These are phyloP conservation scores for Colletotrichum abscissum DNA, from an alignment of 2,329 filamentous ascomycete species.

Conservation along the genomic window DNA sequence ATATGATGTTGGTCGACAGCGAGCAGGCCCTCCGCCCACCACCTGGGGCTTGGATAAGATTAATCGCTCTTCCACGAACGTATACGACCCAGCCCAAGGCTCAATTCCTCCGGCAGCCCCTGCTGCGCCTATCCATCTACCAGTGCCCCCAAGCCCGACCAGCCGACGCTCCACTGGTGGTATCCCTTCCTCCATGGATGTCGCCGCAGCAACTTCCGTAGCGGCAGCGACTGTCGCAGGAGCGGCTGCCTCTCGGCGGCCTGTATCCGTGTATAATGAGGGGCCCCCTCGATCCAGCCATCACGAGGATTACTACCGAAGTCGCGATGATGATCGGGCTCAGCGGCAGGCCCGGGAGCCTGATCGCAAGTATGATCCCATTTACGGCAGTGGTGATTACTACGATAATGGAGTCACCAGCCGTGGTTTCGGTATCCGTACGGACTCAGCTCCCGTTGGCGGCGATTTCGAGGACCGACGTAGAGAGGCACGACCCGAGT, in stretches of 20 bases:
- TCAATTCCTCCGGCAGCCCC: constrained; percentile 55
- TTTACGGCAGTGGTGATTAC: constrained; percentile 44
- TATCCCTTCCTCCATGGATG: constrained; percentile 23
- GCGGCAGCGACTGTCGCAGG: constrained; percentile 39
- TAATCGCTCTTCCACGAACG: constrained; percentile 54
- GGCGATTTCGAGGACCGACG: constrained; percentile 54
- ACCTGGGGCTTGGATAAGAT: constrained; percentile 79
- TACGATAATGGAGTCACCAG: constrained; percentile 58
- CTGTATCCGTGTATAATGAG: constrained; percentile 66
- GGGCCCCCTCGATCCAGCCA: constrained; percentile 53
- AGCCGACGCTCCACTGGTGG: constrained; percentile 38
- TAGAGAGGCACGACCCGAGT: constrained; percentile 38
- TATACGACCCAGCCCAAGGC: constrained; percentile 62
- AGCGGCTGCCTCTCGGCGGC: constrained; percentile 48
- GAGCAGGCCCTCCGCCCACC: constrained; percentile 72
- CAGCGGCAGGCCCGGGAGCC: constrained; percentile 56
- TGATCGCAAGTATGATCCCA: constrained; percentile 47
- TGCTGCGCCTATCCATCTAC: constrained; percentile 44
- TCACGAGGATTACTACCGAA: constrained; percentile 60
- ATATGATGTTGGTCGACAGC: constrained; percentile 43
- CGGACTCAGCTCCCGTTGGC: constrained; percentile 47
- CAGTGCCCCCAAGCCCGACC: constrained; percentile 48
- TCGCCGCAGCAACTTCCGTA: constrained; percentile 19
- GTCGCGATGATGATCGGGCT: constrained; percentile 58
- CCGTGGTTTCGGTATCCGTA: constrained; percentile 65